A percentile compares a stretch with the other conserved stretches of the same genome.
phyloP scores from a whole-genome alignment of 2,329 filamentous ascomycete genomes.

The Colletotrichum spaethianum region DNA sequence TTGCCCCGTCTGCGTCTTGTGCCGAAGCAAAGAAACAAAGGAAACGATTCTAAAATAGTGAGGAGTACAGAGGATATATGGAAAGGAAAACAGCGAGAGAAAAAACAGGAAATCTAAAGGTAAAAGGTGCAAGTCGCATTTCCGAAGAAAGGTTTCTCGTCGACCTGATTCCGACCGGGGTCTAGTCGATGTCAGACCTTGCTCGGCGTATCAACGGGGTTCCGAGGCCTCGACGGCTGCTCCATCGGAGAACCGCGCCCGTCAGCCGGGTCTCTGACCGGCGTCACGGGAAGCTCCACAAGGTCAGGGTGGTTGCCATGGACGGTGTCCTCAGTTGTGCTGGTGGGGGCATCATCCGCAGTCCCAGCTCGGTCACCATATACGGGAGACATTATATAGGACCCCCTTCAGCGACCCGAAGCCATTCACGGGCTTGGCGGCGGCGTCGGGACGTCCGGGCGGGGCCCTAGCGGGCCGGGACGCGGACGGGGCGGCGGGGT shows the following conservation, averaged over 20 bases:
- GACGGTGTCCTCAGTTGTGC: background rate
- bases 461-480: background rate
- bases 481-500: conserved; percentile 10
- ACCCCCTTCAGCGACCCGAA: too few species aligned
- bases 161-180: background rate
- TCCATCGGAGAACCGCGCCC: background rate
- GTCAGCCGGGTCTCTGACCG: background rate
- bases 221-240: background rate
- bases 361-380: background rate
- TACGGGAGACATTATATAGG: too few species aligned
- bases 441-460: conserved; percentile 14
- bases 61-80: background rate
- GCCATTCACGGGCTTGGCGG: conserved; percentile 1
- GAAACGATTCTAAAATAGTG: too few species aligned
- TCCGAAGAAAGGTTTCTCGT: background rate
- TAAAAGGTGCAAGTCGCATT: background rate
- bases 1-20: background rate
- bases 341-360: too few species aligned
- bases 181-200: background rate
- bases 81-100: background rate
- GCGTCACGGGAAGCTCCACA: background rate
- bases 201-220: background rate
- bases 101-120: too few species aligned
- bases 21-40: background rate
- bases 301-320: background rate